These are phyloP conservation scores for Rossbeevera mucosa DNA, from an alignment of 768 basidiomycete genomes.

Conservation along the genomic window DNA sequence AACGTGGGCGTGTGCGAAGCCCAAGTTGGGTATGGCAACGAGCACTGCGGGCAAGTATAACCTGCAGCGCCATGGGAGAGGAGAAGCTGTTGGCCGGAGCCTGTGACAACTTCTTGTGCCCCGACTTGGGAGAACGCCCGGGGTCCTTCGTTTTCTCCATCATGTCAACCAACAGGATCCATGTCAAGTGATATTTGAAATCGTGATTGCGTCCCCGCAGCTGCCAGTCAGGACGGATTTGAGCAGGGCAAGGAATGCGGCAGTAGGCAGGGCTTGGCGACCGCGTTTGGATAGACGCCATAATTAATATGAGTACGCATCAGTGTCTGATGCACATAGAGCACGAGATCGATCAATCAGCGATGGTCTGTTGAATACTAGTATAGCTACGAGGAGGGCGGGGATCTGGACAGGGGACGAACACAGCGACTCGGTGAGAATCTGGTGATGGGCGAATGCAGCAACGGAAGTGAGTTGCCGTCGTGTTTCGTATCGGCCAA, in stretches of 20 bases:
- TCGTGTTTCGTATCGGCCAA: constrained; percentile 17
- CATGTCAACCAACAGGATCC: constrained; percentile 2
- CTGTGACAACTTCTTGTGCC: constrained; percentile 9
- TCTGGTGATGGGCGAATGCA: neutral
- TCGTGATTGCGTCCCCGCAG: constrained; percentile 14
- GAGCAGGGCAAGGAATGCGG: constrained; percentile 14
- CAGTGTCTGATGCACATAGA: constrained; percentile 10
- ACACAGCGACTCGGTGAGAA: neutral
- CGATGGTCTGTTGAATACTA: neutral
- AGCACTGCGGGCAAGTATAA: constrained; percentile 11
- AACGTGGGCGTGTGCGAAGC: constrained; percentile 21
- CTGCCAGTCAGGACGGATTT: constrained; percentile 16
- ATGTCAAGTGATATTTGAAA: constrained; percentile 13
- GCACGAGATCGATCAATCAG: constrained; percentile 16
- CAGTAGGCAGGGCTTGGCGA: constrained; percentile 22
- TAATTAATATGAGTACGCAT: constrained; percentile 2
- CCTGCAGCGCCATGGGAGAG: constrained; percentile 17
- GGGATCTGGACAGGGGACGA: neutral
- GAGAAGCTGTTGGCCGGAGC: constrained; percentile 11
- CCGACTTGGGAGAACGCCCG: constrained; percentile 4
- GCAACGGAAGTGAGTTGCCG: constrained; percentile 7
- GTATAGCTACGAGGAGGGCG: neutral
- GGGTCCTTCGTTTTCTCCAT: constrained; percentile 9
- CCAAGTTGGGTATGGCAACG: constrained; percentile 23
- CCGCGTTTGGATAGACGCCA: constrained; percentile 13